phyloP scores from a whole-genome alignment of 768 basidiomycete genomes.

The Rhodotorula kratochvilovae region DNA sequence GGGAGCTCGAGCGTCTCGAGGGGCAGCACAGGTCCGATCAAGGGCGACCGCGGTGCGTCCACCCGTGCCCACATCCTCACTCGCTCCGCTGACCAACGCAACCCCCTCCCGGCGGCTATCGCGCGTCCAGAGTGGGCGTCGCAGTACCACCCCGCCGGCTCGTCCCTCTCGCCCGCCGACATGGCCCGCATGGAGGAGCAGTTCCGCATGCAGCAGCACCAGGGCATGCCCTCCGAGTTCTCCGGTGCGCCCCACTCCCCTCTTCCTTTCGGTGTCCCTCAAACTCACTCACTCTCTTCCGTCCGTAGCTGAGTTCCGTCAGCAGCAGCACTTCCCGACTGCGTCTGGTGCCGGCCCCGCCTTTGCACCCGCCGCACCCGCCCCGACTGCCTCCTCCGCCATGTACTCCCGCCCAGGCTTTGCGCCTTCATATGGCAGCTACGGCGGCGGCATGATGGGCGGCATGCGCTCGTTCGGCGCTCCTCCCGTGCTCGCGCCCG shows the following conservation, averaged over 20 bases:
- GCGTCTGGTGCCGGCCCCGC: not conserved
- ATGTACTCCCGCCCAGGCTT: constrained; percentile 22
- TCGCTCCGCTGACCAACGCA: not conserved
- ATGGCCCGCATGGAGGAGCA: constrained; percentile 34
- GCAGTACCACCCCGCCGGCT: constrained; percentile 29
- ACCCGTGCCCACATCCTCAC: too few relatives aligned
- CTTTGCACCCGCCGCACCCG: not conserved
- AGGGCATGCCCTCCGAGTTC: constrained; percentile 17
- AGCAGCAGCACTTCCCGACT: constrained; percentile 25
- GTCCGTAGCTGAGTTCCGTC: constrained; percentile 30
- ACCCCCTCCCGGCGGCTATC: too few relatives aligned
- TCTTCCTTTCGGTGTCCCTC: constrained; percentile 38
- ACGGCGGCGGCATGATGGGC: constrained; percentile 13
- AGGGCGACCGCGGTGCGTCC: constrained; percentile 27
- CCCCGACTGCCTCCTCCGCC: not conserved
- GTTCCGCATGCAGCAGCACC: constrained; percentile 30
- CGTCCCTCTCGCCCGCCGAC: constrained; percentile 20
- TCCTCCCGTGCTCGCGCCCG: not conserved
- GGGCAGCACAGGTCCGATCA: not conserved
- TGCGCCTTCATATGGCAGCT: constrained; percentile 26
- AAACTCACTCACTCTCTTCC: not conserved
- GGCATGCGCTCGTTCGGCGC: constrained; percentile 7
- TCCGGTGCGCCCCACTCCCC: constrained; percentile 20
- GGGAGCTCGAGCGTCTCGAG: constrained; percentile 29
- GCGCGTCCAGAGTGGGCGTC: constrained; percentile 21